Evolutionary conservation across 352 stramenopile genomes (phyloP).

Genomic region (Phytophthora brassicae): DNA sequence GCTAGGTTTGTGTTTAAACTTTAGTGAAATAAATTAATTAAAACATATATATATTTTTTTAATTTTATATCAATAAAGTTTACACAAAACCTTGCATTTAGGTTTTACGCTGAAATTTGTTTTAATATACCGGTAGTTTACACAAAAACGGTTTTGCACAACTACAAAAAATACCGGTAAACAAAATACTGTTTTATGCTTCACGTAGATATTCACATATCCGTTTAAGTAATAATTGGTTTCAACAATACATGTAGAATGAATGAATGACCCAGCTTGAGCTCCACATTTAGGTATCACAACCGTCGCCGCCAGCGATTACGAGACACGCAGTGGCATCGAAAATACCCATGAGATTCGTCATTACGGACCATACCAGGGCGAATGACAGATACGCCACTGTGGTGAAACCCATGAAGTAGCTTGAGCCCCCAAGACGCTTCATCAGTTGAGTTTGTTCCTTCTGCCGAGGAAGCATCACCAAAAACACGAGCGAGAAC

Average conservation of each 20-base stretch:
- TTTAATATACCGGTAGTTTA: too few relatives aligned
- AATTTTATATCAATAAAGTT: too few relatives aligned
- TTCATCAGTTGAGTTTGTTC: slow-evolving; percentile 67
- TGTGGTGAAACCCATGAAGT: slow-evolving; percentile 50
- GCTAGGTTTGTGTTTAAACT: too few relatives aligned
- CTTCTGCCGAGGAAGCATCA: slow-evolving; percentile 68
- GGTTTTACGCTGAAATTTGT: too few relatives aligned
- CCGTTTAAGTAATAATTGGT: not conserved
- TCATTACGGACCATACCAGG: slow-evolving; percentile 54
- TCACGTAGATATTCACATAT: slow-evolving; percentile 6
- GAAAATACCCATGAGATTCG: slow-evolving; percentile 67
- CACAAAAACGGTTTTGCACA: too few relatives aligned
- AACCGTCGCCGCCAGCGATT: slow-evolving; percentile 58
- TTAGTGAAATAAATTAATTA: too few relatives aligned
- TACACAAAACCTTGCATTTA: too few relatives aligned
- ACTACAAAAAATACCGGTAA: too few relatives aligned
- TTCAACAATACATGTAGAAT: not conserved
- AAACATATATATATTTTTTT: too few relatives aligned
- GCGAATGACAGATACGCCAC: slow-evolving; percentile 45
- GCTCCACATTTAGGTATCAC: too few relatives aligned
- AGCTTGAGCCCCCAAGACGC: slow-evolving; percentile 51
- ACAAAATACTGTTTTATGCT: too few relatives aligned
- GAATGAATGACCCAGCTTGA: too few relatives aligned
- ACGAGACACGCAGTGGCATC: slow-evolving; percentile 48
- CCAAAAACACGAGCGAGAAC: slow-evolving; percentile 48